Conservation (phyloP, 1,139 yeast genomes). For the Nematodospora anomalae region DNA sequence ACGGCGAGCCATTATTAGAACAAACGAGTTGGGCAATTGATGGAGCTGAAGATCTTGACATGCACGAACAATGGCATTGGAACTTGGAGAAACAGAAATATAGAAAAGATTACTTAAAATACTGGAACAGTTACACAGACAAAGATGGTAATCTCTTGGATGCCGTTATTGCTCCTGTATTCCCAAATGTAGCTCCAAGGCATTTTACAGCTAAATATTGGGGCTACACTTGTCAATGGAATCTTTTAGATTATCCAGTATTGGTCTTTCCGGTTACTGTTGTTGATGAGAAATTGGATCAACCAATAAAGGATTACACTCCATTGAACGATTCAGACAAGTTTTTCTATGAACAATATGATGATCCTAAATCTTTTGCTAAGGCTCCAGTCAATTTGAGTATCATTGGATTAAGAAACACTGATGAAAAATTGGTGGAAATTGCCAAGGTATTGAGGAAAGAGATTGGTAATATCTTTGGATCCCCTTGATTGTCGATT, state of each 20-base stretch:
- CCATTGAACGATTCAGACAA: slow-evolving; percentile 16
- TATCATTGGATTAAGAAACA: slow-evolving; percentile 20
- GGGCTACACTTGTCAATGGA: slow-evolving; percentile 25
- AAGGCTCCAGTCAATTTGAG: slow-evolving; percentile 21
- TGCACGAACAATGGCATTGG: slow-evolving; percentile 22
- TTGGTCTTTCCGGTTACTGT: slow-evolving; percentile 22
- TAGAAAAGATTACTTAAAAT: slow-evolving; percentile 21
- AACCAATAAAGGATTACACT: slow-evolving; percentile 14
- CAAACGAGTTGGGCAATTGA: slow-evolving; percentile 22
- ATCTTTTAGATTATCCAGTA: slow-evolving; percentile 24
- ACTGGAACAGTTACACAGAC: slow-evolving; percentile 19
- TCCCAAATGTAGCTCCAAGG: slow-evolving; percentile 22
- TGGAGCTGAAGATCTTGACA: slow-evolving; percentile 15
- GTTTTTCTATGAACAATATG: slow-evolving; percentile 17
- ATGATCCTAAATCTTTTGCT: slow-evolving; percentile 16
- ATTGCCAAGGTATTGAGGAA: slow-evolving; percentile 14
- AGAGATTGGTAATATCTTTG: slow-evolving; percentile 11
- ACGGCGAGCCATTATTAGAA: slow-evolving; percentile 23
- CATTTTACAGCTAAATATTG: slow-evolving; percentile 23
- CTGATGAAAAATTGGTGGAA: slow-evolving; percentile 21
- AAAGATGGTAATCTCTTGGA: slow-evolving; percentile 37
- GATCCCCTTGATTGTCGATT: not conserved
- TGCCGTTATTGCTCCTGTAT: slow-evolving; percentile 23
- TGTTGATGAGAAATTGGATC: slow-evolving; percentile 18
- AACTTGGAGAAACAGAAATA: slow-evolving; percentile 22